phyloP scores from a whole-genome alignment of 139 green algal species.

The Tetratostichococcus sp. region DNA sequence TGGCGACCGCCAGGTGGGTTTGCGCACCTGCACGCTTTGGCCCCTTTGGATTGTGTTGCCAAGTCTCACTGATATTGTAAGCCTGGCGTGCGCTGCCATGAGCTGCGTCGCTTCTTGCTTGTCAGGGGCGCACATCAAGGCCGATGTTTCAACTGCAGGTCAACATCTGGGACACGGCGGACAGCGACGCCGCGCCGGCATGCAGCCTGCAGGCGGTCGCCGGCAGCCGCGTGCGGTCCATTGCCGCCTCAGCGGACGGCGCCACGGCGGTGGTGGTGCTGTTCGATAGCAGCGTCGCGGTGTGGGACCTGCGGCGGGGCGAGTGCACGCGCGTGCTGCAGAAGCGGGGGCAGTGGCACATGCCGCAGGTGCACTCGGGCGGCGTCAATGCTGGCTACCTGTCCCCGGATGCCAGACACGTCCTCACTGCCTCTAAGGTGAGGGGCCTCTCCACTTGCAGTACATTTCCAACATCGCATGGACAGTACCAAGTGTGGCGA shows the following conservation, averaged over 20 bases:
- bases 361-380: conserved; percentile 39
- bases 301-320: conserved; percentile 53
- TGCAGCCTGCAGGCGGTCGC: not conserved
- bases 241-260: conserved; percentile 45
- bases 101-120: too few relatives aligned
- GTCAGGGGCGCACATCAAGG: too few relatives aligned
- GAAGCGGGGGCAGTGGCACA: conserved; percentile 38
- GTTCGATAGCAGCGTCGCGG: conserved; percentile 59
- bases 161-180: conserved; percentile 36
- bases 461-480: too few relatives aligned
- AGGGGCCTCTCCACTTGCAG: too few relatives aligned
- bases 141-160: conserved; percentile 8
- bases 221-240: conserved; percentile 53
- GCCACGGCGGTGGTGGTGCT: conserved; percentile 32
- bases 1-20: conserved; percentile 24
- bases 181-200: not conserved
- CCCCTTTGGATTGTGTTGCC: not conserved
- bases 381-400: conserved; percentile 60
- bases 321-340: conserved; percentile 47
- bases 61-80: not conserved
- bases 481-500: too few relatives aligned
- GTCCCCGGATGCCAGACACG: conserved; percentile 24
- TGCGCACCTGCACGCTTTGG: too few relatives aligned
- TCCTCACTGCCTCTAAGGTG: conserved; percentile 59
- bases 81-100: too few relatives aligned